Evolutionary conservation across 73 alveolate species (phyloP), one percentile per base, ranked within the genome.

Genomic region (Halteria grandinella): DNA sequence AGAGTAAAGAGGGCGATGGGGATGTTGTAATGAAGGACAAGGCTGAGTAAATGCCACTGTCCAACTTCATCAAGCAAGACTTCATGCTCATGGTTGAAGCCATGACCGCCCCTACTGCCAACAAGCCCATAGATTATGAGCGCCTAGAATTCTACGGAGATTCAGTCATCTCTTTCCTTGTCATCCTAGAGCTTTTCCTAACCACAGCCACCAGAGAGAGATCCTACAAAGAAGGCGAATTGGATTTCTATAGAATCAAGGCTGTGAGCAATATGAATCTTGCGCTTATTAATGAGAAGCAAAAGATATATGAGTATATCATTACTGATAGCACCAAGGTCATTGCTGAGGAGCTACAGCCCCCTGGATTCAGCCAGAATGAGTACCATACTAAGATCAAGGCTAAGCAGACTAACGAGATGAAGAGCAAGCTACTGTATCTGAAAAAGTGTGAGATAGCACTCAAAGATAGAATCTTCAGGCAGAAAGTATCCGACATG

Each of bases 71-170:
- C n/a, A n/a, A n/a, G n/a, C n/a, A 44, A 3, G 36, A 66, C 18
- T 43, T 52, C 15, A 41, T 5, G 7, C 15, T 21, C 1, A 44
- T 44, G 1, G 32, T 44, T 44, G 66, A 66, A 47, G 80, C 80
- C 15, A 23, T 66, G 1, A 34, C 59, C 8, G 39, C 80, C 2
- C 80, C 80, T 1, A 66, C 80, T 23, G 80, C 80, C 7, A 41
- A 66, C 31, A 41, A 66, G 21, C 55, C 50, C 32, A 12, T 25
- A 10, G 80, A 66, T 66, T 66, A 66, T 66, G 80, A 66, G 55
- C 43, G 80, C 32, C 43, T 66, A 15, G 80, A 66, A 29, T 66
- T 66, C 23, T 66, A 44, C 23, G 80, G 80, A 1, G 80, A 66
- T 28, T 29, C 60, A 17, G 80, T 66, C 24, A 66, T 66, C 43